These are phyloP conservation scores for Ascodesmis nigricans DNA, from an alignment of 495 filamentous ascomycete species.

Conservation along the genomic window DNA sequence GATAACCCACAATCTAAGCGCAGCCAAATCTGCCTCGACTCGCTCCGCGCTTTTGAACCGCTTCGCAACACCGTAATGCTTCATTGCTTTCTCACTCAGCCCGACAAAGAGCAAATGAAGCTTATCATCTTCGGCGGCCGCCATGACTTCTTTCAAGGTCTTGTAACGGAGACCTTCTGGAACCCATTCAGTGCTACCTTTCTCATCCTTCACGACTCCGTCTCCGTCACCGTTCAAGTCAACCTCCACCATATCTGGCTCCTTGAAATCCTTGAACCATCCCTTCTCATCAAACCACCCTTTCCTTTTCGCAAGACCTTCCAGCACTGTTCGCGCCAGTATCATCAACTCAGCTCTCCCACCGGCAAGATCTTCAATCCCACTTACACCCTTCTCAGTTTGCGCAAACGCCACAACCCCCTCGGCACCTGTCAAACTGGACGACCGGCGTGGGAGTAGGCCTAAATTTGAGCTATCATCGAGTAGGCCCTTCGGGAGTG, in stretches of 20 bases:
- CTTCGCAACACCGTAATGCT: conserved; percentile 6
- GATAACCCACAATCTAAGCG: conserved; percentile 61
- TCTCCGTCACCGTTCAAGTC: conserved; percentile 25
- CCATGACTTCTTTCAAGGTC: conserved; percentile 6
- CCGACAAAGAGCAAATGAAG: conserved; percentile 1
- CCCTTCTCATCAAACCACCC: conserved; percentile 48
- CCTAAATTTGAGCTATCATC: conserved; percentile 1
- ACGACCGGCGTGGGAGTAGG: conserved; percentile 14
- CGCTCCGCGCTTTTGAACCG: conserved; percentile 33
- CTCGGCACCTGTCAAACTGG: conserved; percentile 14
- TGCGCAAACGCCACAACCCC: conserved; percentile 14
- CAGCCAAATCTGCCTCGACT: conserved; percentile 65
- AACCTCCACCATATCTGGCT: conserved; percentile 34
- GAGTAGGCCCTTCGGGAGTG: conserved; percentile 11
- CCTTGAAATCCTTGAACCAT: conserved; percentile 37
- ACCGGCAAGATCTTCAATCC: conserved; percentile 64
- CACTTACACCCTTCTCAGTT: conserved; percentile 27
- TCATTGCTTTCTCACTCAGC: conserved; percentile 12
- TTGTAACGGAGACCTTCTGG: conserved; percentile 20
- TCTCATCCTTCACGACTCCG: conserved; percentile 6
- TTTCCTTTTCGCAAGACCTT: conserved; percentile 44
- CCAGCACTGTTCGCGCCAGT: conserved; percentile 57
- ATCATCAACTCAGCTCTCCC: conserved; percentile 57
- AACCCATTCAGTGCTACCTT: conserved; percentile 10
- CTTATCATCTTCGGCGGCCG: conserved; percentile 4